These are phyloP conservation scores for Yamadazyma blattariae DNA, from an alignment of 1,139 yeast species.

Conservation along the genomic window DNA sequence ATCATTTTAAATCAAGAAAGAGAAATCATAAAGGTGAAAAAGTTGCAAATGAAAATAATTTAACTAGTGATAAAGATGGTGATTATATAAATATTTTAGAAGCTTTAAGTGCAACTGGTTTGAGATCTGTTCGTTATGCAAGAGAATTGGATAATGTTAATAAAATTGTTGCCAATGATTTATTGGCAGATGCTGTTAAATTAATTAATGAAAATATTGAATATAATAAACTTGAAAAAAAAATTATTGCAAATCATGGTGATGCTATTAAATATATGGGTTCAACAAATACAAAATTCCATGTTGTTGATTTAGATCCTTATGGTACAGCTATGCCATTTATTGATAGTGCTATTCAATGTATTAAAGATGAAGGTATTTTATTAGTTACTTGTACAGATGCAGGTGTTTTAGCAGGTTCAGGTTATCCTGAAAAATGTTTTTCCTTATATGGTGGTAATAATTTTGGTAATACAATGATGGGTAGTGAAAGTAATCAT, in stretches of 20 bases:
- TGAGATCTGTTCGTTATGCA: constrained; percentile 89
- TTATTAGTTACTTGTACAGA: constrained; percentile 93
- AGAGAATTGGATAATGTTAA: constrained; percentile 78
- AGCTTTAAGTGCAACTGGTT: constrained; percentile 92
- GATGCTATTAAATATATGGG: constrained; percentile 89
- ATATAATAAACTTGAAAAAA: constrained; percentile 53
- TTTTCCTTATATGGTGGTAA: constrained; percentile 85
- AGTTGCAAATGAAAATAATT: not conserved
- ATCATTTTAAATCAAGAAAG: constrained; percentile 18
- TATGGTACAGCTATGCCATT: constrained; percentile 97
- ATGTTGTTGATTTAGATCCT: constrained; percentile 92
- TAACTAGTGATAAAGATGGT: constrained; percentile 12
- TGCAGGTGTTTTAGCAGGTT: constrained; percentile 91
- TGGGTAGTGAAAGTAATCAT: constrained; percentile 80
- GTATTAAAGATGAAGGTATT: constrained; percentile 78
- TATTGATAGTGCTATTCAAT: constrained; percentile 83
- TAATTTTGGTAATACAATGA: constrained; percentile 69
- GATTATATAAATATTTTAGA: constrained; percentile 64
- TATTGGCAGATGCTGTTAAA: constrained; percentile 82
- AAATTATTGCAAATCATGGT: constrained; percentile 67
- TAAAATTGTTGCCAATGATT: constrained; percentile 82
- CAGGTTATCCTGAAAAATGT: constrained; percentile 95
- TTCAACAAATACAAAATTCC: constrained; percentile 52
- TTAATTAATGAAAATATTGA: constrained; percentile 70
- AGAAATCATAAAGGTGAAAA: constrained; percentile 8